Evolutionary conservation across 306 rosid genomes (phyloP).

Genomic region (Morella rubra): DNA sequence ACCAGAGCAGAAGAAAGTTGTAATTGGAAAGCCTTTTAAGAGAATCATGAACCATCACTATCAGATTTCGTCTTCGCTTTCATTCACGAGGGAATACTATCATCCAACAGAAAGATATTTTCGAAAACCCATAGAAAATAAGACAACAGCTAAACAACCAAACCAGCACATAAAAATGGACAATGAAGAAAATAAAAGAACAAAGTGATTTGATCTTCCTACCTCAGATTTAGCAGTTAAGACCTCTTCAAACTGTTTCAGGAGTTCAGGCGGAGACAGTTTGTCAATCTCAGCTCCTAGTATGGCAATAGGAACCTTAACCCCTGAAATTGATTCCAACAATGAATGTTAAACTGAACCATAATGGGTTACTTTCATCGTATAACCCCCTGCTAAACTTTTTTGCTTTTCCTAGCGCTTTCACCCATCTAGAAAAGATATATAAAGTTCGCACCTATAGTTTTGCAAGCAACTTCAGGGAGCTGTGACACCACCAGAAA

Average conservation of each 20-base stretch:
- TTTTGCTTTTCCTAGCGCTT: no score
- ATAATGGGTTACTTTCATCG: no score
- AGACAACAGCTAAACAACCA: neutral
- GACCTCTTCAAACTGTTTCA: constrained; percentile 59
- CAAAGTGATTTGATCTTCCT: neutral
- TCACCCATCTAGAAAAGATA: no score
- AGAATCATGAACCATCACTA: neutral
- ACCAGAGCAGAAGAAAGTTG: neutral
- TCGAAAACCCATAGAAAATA: neutral
- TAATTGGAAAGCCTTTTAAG: neutral
- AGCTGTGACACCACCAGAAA: neutral
- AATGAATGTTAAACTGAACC: neutral
- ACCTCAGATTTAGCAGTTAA: constrained; percentile 59
- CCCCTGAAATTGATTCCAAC: constrained; percentile 42
- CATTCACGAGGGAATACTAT: no score
- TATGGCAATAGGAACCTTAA: constrained; percentile 46
- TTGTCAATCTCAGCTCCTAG: constrained; percentile 68
- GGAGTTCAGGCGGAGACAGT: constrained; percentile 47
- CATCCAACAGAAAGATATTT: no score
- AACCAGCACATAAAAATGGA: neutral
- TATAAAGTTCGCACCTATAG: no score
- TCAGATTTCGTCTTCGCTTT: neutral
- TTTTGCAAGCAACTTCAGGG: no score
- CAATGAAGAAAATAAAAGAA: neutral
- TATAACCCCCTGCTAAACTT: no score